phyloP scores from a whole-genome alignment of 23 red algal species.

The Pyropia yezoensis region DNA sequence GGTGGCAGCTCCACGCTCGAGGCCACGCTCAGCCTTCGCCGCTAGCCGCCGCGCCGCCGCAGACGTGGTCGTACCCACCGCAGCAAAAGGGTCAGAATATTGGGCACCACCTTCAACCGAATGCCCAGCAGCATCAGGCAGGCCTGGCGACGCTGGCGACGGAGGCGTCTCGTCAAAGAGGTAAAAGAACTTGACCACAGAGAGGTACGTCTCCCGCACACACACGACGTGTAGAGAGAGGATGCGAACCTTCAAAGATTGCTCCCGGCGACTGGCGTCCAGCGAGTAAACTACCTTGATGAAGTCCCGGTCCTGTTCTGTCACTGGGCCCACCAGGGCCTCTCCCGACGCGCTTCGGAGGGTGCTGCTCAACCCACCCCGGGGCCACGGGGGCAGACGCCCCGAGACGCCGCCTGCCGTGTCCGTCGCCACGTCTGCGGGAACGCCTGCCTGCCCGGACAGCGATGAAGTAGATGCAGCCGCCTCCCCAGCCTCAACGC shows the following conservation, averaged over 20 bases:
- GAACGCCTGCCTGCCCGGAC: too few species aligned
- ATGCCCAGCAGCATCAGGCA: not conserved
- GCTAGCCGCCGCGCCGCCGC: slow-evolving; percentile 33
- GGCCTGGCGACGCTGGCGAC: not conserved
- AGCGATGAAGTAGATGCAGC: too few species aligned
- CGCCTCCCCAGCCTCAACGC: too few species aligned
- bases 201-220: slow-evolving; percentile 60
- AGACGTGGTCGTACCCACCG: slow-evolving; percentile 63
- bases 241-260: slow-evolving; percentile 42
- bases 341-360: too few species aligned
- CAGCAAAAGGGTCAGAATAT: slow-evolving; percentile 56
- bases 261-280: slow-evolving; percentile 14
- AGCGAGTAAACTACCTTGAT: too few species aligned
- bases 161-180: slow-evolving; percentile 2
- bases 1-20: slow-evolving; percentile 40
- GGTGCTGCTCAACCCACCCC: too few species aligned
- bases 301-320: too few species aligned
- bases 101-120: not conserved
- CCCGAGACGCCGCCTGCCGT: too few species aligned
- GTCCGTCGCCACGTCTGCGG: too few species aligned
- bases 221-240: slow-evolving; percentile 50
- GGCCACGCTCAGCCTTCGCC: slow-evolving; percentile 44
- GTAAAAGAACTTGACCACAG: slow-evolving; percentile 63
- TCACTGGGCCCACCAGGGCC: too few species aligned
- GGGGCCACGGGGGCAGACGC: too few species aligned